phyloP scores from a whole-genome alignment of 176 grass and related monocot genomes.

The Triticum timopheevii region DNA sequence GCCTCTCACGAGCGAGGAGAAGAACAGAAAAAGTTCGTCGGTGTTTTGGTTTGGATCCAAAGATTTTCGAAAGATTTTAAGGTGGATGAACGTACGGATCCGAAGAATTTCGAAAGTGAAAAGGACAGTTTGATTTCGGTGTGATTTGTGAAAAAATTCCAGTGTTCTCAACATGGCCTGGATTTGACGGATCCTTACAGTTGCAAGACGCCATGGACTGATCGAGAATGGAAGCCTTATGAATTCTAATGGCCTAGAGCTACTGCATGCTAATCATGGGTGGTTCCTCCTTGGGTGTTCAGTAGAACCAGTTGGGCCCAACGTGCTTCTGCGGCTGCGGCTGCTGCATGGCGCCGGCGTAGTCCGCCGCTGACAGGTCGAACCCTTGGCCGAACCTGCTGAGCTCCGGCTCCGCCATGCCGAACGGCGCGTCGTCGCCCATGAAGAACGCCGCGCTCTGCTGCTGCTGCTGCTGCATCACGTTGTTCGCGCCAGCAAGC shows the following conservation, averaged over 20 bases:
- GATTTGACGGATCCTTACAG: neutral
- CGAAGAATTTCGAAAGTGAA: neutral
- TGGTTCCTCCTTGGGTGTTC: neutral
- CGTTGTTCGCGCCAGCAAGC: constrained; percentile 20
- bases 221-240: neutral
- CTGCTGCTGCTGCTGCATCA: constrained; percentile 20
- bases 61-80: neutral
- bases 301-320: constrained; percentile 37
- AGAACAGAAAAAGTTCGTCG: neutral
- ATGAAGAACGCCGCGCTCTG: constrained; percentile 28
- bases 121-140: neutral
- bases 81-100: neutral
- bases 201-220: neutral
- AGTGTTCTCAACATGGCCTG: neutral
- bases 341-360: constrained; percentile 24
- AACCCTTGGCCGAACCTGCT: constrained; percentile 34
- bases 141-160: neutral
- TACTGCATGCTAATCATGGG: neutral
- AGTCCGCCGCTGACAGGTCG: constrained; percentile 14
- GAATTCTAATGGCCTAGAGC: constrained; percentile 15
- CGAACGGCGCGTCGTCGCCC: constrained; percentile 21
- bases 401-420: constrained; percentile 20
- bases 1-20: neutral
- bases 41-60: neutral
- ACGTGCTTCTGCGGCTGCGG: constrained; percentile 29